Base-by-base conservation (phyloP, 2,329 filamentous ascomycete species). In the Botrytis paeoniae region DNA sequence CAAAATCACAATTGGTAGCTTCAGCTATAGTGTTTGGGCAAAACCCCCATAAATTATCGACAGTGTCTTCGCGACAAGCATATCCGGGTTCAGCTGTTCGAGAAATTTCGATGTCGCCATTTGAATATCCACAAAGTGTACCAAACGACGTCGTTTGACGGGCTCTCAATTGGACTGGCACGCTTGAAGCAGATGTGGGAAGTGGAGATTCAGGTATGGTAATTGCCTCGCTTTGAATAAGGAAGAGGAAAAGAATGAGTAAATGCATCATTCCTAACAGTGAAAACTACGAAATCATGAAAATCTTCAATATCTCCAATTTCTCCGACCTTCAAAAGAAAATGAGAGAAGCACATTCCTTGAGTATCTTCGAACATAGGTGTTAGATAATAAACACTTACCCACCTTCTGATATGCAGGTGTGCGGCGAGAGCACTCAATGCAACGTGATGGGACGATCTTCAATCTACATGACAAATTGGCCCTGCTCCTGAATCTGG, bases 11-110 rank as follows among this genome's bases (percentile, higher is more conserved):
- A 43, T 69, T n/a, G 32, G 16, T 35, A 29, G 43, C 20, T 20
- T 57, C 48, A 14, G 14, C 54, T 18, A 45, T 29, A 29, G 66
- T 69, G n/a, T 39, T 59, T 22, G 10, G 29, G 57, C 66, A 69
- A 35, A 69, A 57, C 0, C 51, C 66, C 66, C 66, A 69, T 18
- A 60, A 18, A 20, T n/a, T 22, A 51, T 51, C 25, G 18, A 41
- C 25, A 57, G 66, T 69, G n/a, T 69, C 14, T 69, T 57, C 37
- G 12, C 66, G 35, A 59, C 66, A 69, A 37, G 6, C 25, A n/a
- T 41, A 60, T 48, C 48, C 66, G 9, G 48, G 12, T 35, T 37
- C 35, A 14, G 66, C 66, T n/a, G 35, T 57, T 41, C 37, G 37
- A 45, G 51, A 35, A 22, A 39, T 12, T 25, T 57, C 35, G 14